These are phyloP conservation scores for Ambrosia trifida DNA, from an alignment of 129 eudicot genomes.

Conservation along the genomic window DNA sequence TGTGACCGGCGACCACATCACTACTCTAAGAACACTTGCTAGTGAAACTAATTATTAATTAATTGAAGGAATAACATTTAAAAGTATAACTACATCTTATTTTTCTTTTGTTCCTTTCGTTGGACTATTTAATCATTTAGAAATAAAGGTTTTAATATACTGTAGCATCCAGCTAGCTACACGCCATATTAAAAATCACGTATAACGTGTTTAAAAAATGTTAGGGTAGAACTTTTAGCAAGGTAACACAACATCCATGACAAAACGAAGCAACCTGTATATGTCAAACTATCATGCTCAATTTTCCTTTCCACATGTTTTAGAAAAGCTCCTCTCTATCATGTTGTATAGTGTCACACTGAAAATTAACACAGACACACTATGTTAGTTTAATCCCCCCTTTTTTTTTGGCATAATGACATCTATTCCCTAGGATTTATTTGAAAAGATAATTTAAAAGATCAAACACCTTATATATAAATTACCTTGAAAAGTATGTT, in stretches of 20 bases:
- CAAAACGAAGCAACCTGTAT: slow-evolving; percentile 73
- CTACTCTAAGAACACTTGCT: no score
- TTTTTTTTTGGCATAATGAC: slow-evolving; percentile 78
- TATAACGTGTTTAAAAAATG: slow-evolving; percentile 78
- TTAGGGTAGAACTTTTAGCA: slow-evolving; percentile 76
- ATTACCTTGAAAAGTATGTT: no score
- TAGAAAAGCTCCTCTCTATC: slow-evolving; percentile 75
- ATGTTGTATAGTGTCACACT: slow-evolving; percentile 90
- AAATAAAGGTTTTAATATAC: background rate
- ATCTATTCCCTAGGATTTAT: slow-evolving; percentile 67
- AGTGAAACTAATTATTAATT: no score
- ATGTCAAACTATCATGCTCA: slow-evolving; percentile 68
- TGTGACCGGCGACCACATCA: no score
- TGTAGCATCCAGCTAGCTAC: no score
- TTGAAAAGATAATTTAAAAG: background rate
- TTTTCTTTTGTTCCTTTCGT: slow-evolving; percentile 65
- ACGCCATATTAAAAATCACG: slow-evolving; percentile 25
- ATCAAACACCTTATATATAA: no score
- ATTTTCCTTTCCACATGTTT: slow-evolving; percentile 74
- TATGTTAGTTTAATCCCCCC: background rate
- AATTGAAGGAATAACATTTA: no score
- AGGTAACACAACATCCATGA: slow-evolving; percentile 77
- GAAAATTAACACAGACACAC: slow-evolving; percentile 29
- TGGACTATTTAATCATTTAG: slow-evolving; percentile 62
- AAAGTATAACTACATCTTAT: no score